Evolutionary conservation across 805 yeast genomes (phyloP), one percentile per base, ranked within the genome.

Genomic region (Ogataea corticis): DNA sequence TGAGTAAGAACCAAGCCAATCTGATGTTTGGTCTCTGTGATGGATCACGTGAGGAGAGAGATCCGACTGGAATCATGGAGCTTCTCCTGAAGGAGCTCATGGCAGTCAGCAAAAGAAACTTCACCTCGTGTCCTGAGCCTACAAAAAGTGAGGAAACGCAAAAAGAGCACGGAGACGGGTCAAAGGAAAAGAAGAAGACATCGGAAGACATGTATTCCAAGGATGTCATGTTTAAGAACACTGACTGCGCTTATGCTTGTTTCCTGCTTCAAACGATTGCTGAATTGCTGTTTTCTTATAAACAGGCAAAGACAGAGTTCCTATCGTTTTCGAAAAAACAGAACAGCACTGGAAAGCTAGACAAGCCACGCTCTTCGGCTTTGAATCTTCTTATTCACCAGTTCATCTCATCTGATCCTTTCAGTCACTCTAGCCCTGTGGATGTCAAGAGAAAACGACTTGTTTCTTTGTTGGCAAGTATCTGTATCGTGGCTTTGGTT

Each of bases 281-380:
- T 0, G 97, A 91, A 54, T 66, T 89, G 7, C 63, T 91, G 7
- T 78, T 83, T 2, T 86, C 96, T 2, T 91, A 90, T 61, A 85
- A 83, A 50, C 83, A 82, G 50, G 79, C 90, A 41, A 91, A 91
- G 61, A 73, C 86, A 40, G 96, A 90, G 56, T 85, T 91, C 56
- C 67, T 90, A 45, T 82, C 92, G 0, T 91, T 79, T 54, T 81
- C 92, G 2, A 84, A 82, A 70, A 81, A 82, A 60, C 42, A 61
- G 48, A 48, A 44, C 57, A 42, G 57, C 13, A 41, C 46, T 3
- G 38, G 48, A 1, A 77, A 69, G 12, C 58, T 67, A 2, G 67
- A 73, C 13, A 87, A 83, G 56, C 95, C 96, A 2, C 73, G 92
- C 23, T 73, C 88, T 0, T 85, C 95, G 0, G 83, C 92, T 1